phyloP scores from a whole-genome alignment of 345 rosid species.

The Bruguiera sexangula region DNA sequence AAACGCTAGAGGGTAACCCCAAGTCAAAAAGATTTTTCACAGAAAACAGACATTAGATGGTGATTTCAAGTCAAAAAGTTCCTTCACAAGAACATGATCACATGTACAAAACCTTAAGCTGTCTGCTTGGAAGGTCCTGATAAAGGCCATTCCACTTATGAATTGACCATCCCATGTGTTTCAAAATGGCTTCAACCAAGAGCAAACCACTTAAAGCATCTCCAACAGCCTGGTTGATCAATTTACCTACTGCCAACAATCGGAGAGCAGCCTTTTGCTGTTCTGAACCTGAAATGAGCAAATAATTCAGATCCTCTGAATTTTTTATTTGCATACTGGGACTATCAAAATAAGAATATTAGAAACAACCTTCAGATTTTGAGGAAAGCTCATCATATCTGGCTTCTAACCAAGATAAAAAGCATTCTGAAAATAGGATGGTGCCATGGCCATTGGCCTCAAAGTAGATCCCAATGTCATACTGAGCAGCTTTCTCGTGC shows the following conservation, averaged over 20 bases:
- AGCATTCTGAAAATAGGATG: slow-evolving; percentile 65
- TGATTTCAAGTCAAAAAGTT: background rate
- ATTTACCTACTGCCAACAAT: slow-evolving; percentile 69
- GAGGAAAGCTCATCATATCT: slow-evolving; percentile 44
- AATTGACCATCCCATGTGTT: slow-evolving; percentile 77
- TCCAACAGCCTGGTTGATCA: slow-evolving; percentile 95
- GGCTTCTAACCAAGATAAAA: slow-evolving; percentile 49
- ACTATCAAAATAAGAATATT: slow-evolving; percentile 2
- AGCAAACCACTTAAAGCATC: slow-evolving; percentile 90
- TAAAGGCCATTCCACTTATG: slow-evolving; percentile 73
- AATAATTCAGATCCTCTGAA: slow-evolving; percentile 6
- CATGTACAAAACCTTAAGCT: slow-evolving; percentile 56
- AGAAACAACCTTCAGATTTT: slow-evolving; percentile 44
- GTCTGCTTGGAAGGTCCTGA: slow-evolving; percentile 85
- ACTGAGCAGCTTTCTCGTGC: slow-evolving; percentile 74
- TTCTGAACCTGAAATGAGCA: slow-evolving; percentile 53
- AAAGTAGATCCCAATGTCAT: slow-evolving; percentile 88
- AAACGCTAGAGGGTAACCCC: background rate
- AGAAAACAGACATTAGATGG: background rate
- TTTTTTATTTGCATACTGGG: background rate
- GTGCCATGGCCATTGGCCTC: slow-evolving; percentile 99
- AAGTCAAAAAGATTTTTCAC: background rate
- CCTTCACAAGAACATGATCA: background rate
- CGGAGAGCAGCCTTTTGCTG: slow-evolving; percentile 69
- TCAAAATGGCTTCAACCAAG: slow-evolving; percentile 81